Percentiles rank a stretch among this genome's conserved stretches.
These are phyloP conservation scores for Corchorus capsularis DNA, from an alignment of 345 rosid genomes.

Conservation along the genomic window DNA sequence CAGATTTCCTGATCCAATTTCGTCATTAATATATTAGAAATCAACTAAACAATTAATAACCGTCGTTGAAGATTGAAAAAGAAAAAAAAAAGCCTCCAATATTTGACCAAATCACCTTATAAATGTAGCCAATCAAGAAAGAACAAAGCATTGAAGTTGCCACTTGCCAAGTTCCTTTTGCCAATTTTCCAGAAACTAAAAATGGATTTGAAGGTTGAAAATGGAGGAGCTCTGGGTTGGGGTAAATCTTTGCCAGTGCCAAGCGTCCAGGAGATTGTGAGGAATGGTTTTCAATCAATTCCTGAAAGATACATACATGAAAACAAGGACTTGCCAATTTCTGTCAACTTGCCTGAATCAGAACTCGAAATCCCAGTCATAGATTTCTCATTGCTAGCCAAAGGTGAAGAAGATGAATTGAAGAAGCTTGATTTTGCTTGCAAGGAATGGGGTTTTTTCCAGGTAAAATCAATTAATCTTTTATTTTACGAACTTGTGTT, in stretches of 20 bases:
- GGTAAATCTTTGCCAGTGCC: neutral
- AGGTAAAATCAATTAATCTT: neutral
- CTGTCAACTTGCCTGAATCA: neutral
- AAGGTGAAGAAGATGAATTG: constrained; percentile 26
- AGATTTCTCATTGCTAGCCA: constrained; percentile 26
- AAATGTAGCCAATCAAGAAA: too few species aligned
- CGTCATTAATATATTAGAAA: too few species aligned
- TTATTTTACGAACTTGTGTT: neutral
- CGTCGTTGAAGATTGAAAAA: too few species aligned
- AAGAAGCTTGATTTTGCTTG: constrained; percentile 32
- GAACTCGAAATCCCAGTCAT: constrained; percentile 18
- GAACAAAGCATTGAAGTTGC: too few species aligned
- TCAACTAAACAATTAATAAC: too few species aligned
- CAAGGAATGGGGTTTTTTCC: constrained; percentile 43
- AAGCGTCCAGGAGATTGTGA: neutral
- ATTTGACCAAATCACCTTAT: too few species aligned
- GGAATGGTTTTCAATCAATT: neutral
- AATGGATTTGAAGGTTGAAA: constrained; percentile 1
- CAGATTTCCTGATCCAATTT: too few species aligned
- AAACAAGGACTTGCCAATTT: neutral
- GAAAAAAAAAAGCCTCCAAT: too few species aligned
- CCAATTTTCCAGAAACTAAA: neutral
- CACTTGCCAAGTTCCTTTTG: too few species aligned
- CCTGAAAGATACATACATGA: neutral
- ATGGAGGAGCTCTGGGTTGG: neutral